Conservation (phyloP, 2,329 filamentous ascomycete species). For the Drechslerella stenobrocha region DNA sequence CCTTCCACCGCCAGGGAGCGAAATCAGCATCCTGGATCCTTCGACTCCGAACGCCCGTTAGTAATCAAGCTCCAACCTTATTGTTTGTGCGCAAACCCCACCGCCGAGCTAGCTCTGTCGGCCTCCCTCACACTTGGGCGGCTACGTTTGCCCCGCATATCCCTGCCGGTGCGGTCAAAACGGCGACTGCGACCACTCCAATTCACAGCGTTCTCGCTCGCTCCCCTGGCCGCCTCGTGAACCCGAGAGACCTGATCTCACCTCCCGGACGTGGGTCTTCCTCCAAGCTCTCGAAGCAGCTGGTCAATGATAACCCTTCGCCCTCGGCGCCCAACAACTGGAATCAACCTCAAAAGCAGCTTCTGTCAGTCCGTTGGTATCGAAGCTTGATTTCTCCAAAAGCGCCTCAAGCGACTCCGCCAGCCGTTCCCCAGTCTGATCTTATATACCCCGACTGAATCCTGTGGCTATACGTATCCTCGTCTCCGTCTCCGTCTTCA, state of each 20-base stretch:
- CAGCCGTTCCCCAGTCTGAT: neutral
- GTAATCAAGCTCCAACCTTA: neutral
- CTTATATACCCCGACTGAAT: neutral
- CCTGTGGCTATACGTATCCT: neutral
- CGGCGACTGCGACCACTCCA: conserved; percentile 15
- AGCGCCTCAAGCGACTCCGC: neutral
- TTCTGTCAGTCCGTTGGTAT: neutral
- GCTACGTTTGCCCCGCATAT: conserved; percentile 1
- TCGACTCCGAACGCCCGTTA: too few relatives aligned
- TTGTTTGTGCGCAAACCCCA: neutral
- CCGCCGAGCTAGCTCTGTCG: conserved; percentile 5
- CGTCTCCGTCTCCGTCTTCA: neutral
- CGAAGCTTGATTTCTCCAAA: conserved; percentile 11
- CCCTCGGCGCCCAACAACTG: neutral
- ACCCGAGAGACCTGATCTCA: neutral
- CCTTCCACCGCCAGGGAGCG: too few relatives aligned
- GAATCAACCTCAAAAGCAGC: conserved; percentile 13
- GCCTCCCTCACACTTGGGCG: conserved; percentile 7
- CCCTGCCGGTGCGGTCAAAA: conserved; percentile 6
- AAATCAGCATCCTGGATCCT: too few relatives aligned
- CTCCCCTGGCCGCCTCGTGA: conserved; percentile 8
- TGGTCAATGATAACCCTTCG: neutral
- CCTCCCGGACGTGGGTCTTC: neutral
- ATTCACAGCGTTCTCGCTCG: neutral
- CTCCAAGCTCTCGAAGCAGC: conserved; percentile 4